A percentile compares a stretch with the other conserved stretches of the same genome.
phyloP scores from a whole-genome alignment of 495 filamentous ascomycete species.

The Podospora didyma region DNA sequence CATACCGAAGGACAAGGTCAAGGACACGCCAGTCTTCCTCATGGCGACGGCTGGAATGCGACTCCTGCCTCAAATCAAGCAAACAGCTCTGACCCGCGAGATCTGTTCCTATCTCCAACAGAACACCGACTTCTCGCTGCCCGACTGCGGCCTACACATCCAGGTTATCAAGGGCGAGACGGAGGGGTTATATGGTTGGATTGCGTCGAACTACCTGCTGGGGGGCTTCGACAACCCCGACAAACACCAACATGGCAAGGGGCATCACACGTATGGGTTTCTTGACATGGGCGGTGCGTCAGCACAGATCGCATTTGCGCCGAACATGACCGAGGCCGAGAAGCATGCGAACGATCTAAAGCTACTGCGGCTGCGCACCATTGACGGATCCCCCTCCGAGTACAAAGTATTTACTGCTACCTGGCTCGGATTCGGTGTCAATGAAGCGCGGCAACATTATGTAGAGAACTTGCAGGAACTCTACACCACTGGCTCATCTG shows the following conservation, averaged over 20 bases:
- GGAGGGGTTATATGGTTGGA: constrained; percentile 97
- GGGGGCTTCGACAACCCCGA: constrained; percentile 86
- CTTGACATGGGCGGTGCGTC: constrained; percentile 98
- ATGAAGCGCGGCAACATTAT: constrained; percentile 82
- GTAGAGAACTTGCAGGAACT: constrained; percentile 63
- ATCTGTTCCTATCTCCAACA: constrained; percentile 79
- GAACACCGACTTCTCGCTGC: constrained; percentile 78
- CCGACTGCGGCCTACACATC: constrained; percentile 86
- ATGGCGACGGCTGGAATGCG: constrained; percentile 98
- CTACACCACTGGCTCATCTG: constrained; percentile 44
- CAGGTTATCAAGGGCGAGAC: constrained; percentile 97
- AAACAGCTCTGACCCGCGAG: constrained; percentile 64
- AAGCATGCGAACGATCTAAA: constrained; percentile 91
- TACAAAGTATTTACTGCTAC: constrained; percentile 91
- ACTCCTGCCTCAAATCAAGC: constrained; percentile 70
- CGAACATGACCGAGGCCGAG: constrained; percentile 83
- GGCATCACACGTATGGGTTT: constrained; percentile 95
- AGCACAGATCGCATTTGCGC: constrained; percentile 95
- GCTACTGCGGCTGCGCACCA: constrained; percentile 72
- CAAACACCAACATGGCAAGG: constrained; percentile 69
- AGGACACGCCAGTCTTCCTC: constrained; percentile 87
- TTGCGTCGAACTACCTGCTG: constrained; percentile 94
- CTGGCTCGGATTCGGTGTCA: constrained; percentile 94
- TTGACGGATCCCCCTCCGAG: constrained; percentile 72
- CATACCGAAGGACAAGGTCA: constrained; percentile 73